Evolutionary conservation across 2,329 filamentous ascomycete genomes (phyloP), one percentile per base, ranked within the genome.

Genomic region (Cercospora citrullina): DNA sequence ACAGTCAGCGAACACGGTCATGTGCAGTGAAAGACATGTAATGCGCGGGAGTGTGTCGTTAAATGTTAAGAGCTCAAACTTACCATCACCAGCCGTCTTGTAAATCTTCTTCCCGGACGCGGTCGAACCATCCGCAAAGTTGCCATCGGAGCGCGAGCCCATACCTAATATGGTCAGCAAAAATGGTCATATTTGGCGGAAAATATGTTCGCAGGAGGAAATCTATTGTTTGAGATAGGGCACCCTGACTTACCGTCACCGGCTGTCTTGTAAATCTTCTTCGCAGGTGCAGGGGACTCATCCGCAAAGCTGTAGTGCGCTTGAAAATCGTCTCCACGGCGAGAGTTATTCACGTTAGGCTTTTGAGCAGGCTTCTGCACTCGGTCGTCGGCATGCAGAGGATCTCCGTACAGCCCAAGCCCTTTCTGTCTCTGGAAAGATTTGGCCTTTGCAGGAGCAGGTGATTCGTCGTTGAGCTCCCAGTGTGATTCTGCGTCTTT

Each of bases 401-500:
- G 90, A 79, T 94, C 91, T 75, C 92, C 86, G 82, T 96, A 96
- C 55, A 96, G 84, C 30, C 87, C 85, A 53, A 90, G 82, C 6
- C 90, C 90, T 66, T 87, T 87, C 79, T 92, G 93, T 66, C 89
- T 71, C 51, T 73, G 71, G 10, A 73, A 59, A 26, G 71, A 71
- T 60, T 74, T 73, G 57, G 78, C 75, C 63, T 75, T 74, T 53
- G 82, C 80, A 64, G 68, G 69, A 26, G 85, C 83, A 60, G 87
- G 86, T 36, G 86, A 86, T 65, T 94, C 89, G 77, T 98, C 94
- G 64, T 87, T 84, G 75, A 97, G 87, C 69, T 95, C 89, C 76
- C 97, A 97, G 79, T 98, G 93, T 1, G 89, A 82, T 76, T 94
- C 89, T 18, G 91, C 90, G 74, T 96, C 92, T 51, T 89, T 91